Percentiles rank a stretch among this genome's conserved stretches.
These are phyloP conservation scores for Suillus subaureus DNA, from an alignment of 768 basidiomycete genomes.

Conservation along the genomic window DNA sequence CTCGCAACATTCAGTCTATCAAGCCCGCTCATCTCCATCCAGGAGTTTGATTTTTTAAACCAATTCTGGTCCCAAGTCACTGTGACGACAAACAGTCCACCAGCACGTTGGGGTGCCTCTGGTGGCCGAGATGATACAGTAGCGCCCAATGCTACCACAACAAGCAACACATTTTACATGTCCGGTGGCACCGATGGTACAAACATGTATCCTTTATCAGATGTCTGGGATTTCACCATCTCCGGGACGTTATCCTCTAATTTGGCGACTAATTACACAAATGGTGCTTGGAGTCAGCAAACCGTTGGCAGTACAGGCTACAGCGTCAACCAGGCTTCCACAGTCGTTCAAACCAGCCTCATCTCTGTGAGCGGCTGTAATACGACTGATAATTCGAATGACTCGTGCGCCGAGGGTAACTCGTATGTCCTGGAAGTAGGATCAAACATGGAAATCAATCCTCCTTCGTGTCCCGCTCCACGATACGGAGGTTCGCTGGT, in stretches of 20 bases:
- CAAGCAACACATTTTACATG: slow-evolving; percentile 75
- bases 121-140: slow-evolving; percentile 74
- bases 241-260: slow-evolving; percentile 77
- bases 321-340: slow-evolving; percentile 54
- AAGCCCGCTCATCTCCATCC: slow-evolving; percentile 15
- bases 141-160: slow-evolving; percentile 21
- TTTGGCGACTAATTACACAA: slow-evolving; percentile 43
- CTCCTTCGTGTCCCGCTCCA: slow-evolving; percentile 63
- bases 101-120: slow-evolving; percentile 68
- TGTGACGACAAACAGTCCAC: slow-evolving; percentile 54
- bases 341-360: slow-evolving; percentile 55
- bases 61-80: slow-evolving; percentile 74
- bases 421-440: slow-evolving; percentile 52
- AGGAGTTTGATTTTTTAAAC: slow-evolving; percentile 79
- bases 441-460: slow-evolving; percentile 37
- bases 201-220: slow-evolving; percentile 50
- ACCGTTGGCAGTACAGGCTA: slow-evolving; percentile 35
- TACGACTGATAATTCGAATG: slow-evolving; percentile 38
- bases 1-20: not conserved
- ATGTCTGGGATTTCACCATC: slow-evolving; percentile 72
- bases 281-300: slow-evolving; percentile 62
- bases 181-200: slow-evolving; percentile 66
- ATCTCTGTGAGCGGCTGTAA: slow-evolving; percentile 67
- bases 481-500: slow-evolving; percentile 60
- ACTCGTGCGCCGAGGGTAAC: slow-evolving; percentile 59